Evolutionary conservation across 495 filamentous ascomycete genomes (phyloP), one percentile per base, ranked within the genome.

Genomic region (Hypoxylon lenormandii): DNA sequence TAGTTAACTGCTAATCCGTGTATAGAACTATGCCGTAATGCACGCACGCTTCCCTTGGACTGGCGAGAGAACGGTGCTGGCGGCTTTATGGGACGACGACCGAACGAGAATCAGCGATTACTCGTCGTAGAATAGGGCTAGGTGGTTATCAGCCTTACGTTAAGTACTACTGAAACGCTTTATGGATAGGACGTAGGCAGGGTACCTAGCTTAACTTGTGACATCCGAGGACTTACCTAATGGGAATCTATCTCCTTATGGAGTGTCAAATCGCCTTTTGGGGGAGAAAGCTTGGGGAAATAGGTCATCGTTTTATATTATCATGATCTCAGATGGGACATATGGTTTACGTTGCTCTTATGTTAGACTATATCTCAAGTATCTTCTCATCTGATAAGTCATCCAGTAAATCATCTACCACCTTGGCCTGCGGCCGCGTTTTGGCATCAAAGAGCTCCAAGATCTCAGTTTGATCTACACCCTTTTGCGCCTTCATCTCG

Each of bases 21-120:
- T 30, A 28, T 11, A 74, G 72, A 74, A 74, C 50, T 72, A 74
- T 33, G 72, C 69, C 22, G 69, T 74, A 10, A 72, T 72, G 72
- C 72, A 74, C 53, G 70, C 72, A 4, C 64, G 72, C 23, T 60
- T 42, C 11, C 65, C 69, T 11, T 74, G 72, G 69, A 60, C 46
- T 15, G 72, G 72, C 1, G 59, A 67, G n/a, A 66, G 72, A 42
- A 66, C 40, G 4, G 69, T 74, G 7, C 30, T 74, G 0, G 72
- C 69, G n/a, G 72, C 65, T 3, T 49, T 74, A 10, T 74, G 69
- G 69, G 65, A 74, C 45, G 60, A 69, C 18, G 48, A 30, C 5
- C 54, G 57, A 26, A 53, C 46, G 12, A 60, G 66, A 13, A 69
- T 64, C 5, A 52, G 53, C 8, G 66, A 69, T 28, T 69, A 59